Evolutionary conservation across 129 eudicot species (phyloP).

Genomic region (Flaveria ramosissima): DNA sequence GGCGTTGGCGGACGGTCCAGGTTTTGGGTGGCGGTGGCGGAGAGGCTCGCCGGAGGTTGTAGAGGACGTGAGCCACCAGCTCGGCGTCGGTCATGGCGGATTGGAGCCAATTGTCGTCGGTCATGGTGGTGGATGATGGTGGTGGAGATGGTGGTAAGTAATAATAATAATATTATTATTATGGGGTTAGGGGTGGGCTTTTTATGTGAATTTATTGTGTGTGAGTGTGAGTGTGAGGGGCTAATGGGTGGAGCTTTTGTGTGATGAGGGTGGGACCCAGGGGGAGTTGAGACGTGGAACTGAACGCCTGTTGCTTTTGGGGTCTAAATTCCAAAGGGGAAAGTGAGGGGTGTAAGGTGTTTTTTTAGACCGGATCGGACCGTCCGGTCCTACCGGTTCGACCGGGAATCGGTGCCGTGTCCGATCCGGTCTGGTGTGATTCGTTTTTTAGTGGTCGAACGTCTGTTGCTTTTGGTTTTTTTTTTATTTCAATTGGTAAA

Average conservation of each 20-base stretch:
- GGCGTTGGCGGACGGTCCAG: slow-evolving; percentile 62
- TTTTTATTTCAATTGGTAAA: too few species aligned
- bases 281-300: slow-evolving; percentile 32
- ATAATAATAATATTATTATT: slow-evolving; percentile 30
- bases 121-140: slow-evolving; percentile 19
- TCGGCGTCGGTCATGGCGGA: slow-evolving; percentile 40
- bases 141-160: slow-evolving; percentile 30
- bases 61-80: slow-evolving; percentile 48
- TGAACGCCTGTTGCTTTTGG: slow-evolving; percentile 21
- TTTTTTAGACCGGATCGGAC: too few species aligned
- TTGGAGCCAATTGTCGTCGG: slow-evolving; percentile 46
- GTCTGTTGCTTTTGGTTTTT: too few species aligned
- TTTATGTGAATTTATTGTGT: slow-evolving; percentile 26
- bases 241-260: slow-evolving; percentile 38
- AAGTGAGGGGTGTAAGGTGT: slow-evolving; percentile 6
- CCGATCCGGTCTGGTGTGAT: too few species aligned
- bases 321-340: neutral
- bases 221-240: neutral
- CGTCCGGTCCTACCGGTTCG: too few species aligned
- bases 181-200: slow-evolving; percentile 31
- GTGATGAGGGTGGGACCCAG: slow-evolving; percentile 36
- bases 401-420: too few species aligned
- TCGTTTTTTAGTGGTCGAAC: too few species aligned
- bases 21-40: slow-evolving; percentile 34
- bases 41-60: slow-evolving; percentile 38